Evolutionary conservation across 495 filamentous ascomycete genomes (phyloP).

Genomic region (Darksidea phi): DNA sequence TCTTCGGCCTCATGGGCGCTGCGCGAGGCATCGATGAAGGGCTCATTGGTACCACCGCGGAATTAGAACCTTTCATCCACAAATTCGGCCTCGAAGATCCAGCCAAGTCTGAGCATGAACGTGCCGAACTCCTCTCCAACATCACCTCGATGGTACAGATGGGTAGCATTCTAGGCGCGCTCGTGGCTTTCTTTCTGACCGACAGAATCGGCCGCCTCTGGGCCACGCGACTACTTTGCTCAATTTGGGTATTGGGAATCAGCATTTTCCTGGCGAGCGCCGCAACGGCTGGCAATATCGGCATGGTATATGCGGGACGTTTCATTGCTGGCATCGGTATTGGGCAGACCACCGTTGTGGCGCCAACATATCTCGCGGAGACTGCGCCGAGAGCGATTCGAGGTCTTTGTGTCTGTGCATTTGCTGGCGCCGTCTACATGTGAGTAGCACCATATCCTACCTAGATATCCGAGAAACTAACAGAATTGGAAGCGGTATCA

Average conservation of each 20-base stretch:
- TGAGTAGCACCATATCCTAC: background rate
- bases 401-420: constrained; percentile 68
- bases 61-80: constrained; percentile 60
- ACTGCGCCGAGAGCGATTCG: constrained; percentile 61
- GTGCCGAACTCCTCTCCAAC: constrained; percentile 64
- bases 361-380: constrained; percentile 57
- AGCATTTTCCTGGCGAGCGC: constrained; percentile 63
- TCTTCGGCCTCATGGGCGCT: constrained; percentile 63
- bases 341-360: constrained; percentile 67
- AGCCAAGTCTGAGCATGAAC: constrained; percentile 51
- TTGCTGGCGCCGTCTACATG: constrained; percentile 63
- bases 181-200: constrained; percentile 65
- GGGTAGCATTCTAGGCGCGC: constrained; percentile 62
- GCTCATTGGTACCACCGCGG: constrained; percentile 65
- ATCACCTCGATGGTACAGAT: constrained; percentile 73
- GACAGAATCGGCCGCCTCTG: constrained; percentile 68
- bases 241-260: constrained; percentile 66
- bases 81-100: constrained; percentile 56
- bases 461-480: background rate
- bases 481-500: constrained; percentile 48
- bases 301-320: constrained; percentile 64
- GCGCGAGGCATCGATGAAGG: constrained; percentile 74
- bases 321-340: constrained; percentile 69
- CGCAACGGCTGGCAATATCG: constrained; percentile 54
- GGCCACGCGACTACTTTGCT: constrained; percentile 65